Evolutionary conservation across 495 filamentous ascomycete species (phyloP), one percentile per base, ranked within the genome.

Genomic region (Penicillium ucsense): DNA sequence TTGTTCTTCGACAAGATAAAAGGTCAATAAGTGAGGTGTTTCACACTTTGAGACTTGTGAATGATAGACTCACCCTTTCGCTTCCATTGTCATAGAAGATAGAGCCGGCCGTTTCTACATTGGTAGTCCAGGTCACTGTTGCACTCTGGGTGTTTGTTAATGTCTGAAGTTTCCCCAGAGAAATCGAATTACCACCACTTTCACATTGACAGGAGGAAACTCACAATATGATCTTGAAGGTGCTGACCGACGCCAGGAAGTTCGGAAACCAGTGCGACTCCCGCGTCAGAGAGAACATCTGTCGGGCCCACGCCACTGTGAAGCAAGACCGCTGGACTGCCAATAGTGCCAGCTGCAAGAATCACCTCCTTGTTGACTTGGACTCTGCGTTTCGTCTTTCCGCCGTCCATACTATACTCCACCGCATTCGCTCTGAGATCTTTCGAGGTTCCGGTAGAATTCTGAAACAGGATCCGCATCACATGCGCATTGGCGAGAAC

Each of bases 241-340:
- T 77, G 73, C 30, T 69, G 62, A 7, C 74, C 74, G 8, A 77
- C 74, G 27, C 74, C 70, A 32, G 74, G 71, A 12, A 77, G 63
- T 48, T 77, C 69, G 32, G 64, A 61, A 6, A 72, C 50, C 5
- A 66, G 51, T 3, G 62, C 50, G 48, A 77, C 68, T 5, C 64
- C 66, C 6, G 69, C 57, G 8, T 40, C 33, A 9, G 56, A 43
- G 8, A 77, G 53, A 3, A 72, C 60, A 20, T 59, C 54, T 45
- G 61, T 66, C 0, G 68, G 67, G 3, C 72, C 73, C 35, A 77
- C 60, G 39, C 73, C 73, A 32, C 70, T 68, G 35, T 76, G 49
- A 6, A 74, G 61, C 6, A 77, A 51, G n/a, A 82, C 64, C 48
- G 80, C 74, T 0, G 79, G 79, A 27, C 75, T 72, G 51, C 77